Evolutionary conservation across 495 filamentous ascomycete species (phyloP).

Genomic region (Penicillium bovifimosum): DNA sequence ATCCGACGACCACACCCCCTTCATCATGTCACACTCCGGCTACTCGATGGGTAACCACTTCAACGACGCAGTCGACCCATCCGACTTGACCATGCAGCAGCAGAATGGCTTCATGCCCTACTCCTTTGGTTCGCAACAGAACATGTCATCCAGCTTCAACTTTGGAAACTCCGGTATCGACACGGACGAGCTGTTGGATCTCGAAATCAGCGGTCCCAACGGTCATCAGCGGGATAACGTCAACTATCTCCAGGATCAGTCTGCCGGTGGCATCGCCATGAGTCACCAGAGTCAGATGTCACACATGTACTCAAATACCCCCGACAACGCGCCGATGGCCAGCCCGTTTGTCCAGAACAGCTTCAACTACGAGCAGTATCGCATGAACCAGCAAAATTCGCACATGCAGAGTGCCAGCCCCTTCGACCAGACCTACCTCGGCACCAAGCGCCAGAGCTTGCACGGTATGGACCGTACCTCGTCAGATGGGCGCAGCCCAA

Average conservation of each 20-base stretch:
- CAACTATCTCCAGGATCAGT: conserved; percentile 46
- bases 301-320: conserved; percentile 76
- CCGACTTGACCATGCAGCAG: conserved; percentile 69
- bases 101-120: conserved; percentile 47
- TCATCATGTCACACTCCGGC: conserved; percentile 52
- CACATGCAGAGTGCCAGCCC: conserved; percentile 47
- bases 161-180: conserved; percentile 51
- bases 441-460: conserved; percentile 52
- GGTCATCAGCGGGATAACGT: conserved; percentile 34
- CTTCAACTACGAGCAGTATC: conserved; percentile 67
- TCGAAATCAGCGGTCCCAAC: conserved; percentile 47
- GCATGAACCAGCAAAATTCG: conserved; percentile 53
- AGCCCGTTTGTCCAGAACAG: conserved; percentile 73
- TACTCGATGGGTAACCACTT: conserved; percentile 67
- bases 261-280: conserved; percentile 40
- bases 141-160: conserved; percentile 48
- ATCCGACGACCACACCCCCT: conserved; percentile 58
- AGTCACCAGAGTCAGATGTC: conserved; percentile 55
- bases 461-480: conserved; percentile 63
- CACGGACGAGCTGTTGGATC: conserved; percentile 48
- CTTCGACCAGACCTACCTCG: conserved; percentile 49
- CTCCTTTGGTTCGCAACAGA: conserved; percentile 45
- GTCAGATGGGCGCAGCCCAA: conserved; percentile 66
- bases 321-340: conserved; percentile 80
- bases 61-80: conserved; percentile 72